These are phyloP conservation scores for Quercus glauca DNA, from an alignment of 306 rosid species.

Conservation along the genomic window DNA sequence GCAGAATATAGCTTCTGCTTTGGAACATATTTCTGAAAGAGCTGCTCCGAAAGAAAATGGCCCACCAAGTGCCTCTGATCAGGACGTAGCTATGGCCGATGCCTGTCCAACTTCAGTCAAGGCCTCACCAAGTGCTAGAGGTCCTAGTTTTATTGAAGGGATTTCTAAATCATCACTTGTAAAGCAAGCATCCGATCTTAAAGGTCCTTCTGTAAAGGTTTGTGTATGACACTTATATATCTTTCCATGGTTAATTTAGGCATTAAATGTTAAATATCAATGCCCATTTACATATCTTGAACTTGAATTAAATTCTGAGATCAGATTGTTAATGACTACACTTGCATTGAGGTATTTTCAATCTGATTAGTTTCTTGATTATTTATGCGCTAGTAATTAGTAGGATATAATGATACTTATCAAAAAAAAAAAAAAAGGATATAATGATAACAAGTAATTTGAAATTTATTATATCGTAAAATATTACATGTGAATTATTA, in stretches of 20 bases:
- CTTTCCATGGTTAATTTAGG: slow-evolving; percentile 5
- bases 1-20: slow-evolving; percentile 73
- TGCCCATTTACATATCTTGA: not conserved
- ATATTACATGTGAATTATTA: not conserved
- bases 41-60: slow-evolving; percentile 84
- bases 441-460: not conserved
- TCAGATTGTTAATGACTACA: not conserved
- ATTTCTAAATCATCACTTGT: slow-evolving; percentile 85
- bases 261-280: not conserved
- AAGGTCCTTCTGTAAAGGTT: slow-evolving; percentile 92
- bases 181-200: slow-evolving; percentile 81
- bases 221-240: slow-evolving; percentile 24
- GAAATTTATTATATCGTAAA: not conserved
- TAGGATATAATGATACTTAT: not conserved
- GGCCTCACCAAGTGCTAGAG: slow-evolving; percentile 55
- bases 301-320: not conserved
- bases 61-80: slow-evolving; percentile 68
- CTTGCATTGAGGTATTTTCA: not conserved
- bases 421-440: too few relatives aligned
- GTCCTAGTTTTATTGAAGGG: slow-evolving; percentile 89
- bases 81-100: slow-evolving; percentile 94
- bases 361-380: not conserved
- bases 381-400: not conserved
- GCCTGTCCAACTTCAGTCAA: slow-evolving; percentile 64
- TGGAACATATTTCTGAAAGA: slow-evolving; percentile 83